Base-by-base conservation (phyloP, 345 rosid genomes). In the Linum usitatissimum region DNA sequence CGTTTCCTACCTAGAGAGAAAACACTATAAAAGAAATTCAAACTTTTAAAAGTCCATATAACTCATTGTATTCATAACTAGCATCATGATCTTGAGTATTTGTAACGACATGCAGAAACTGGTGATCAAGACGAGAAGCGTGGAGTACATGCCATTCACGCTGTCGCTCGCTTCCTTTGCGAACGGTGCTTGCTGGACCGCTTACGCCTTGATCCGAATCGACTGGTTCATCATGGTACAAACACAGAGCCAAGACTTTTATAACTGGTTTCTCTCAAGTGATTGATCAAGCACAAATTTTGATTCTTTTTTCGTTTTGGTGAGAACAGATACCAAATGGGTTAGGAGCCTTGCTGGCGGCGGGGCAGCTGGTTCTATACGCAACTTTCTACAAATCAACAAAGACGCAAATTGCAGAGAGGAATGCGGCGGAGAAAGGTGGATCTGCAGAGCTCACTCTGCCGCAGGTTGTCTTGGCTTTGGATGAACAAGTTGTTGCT, bases 71-170 rank as follows among this genome's bases (percentile, higher is more conserved):
- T 23, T 23, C 28, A 23, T 23, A 23, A 23, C 28, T 23, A 23
- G 28, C 28, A 23, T 23, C 28, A 23, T 23, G 28, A 23, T 23
- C 2, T 23, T 23, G 28, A 23, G 28, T 23, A 23, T 23, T 2
- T 23, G 28, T 23, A 23, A 23, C 28, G 28, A 23, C 28, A 23
- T 23, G 28, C 83, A 92, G 98, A 92, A 85, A 82, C 55, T 81
- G 80, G 98, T 89, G 73, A 84, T 86, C 9, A 62, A 70, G 7
- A 84, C 95, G 10, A 86, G 87, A 68, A 92, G 96, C 53, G 96
- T 88, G 75, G 95, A 86, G 75, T 92, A 77, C 54, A 92, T 92
- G 98, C 98, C 98, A 54, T 80, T 92, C 66, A 77, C 21, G 63
- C 55, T 92, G 18, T 92, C 98, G 5, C 59, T 92, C n/a, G 87